These are phyloP conservation scores for Colletotrichum tabaci DNA, from an alignment of 2,329 filamentous ascomycete species.

Conservation along the genomic window DNA sequence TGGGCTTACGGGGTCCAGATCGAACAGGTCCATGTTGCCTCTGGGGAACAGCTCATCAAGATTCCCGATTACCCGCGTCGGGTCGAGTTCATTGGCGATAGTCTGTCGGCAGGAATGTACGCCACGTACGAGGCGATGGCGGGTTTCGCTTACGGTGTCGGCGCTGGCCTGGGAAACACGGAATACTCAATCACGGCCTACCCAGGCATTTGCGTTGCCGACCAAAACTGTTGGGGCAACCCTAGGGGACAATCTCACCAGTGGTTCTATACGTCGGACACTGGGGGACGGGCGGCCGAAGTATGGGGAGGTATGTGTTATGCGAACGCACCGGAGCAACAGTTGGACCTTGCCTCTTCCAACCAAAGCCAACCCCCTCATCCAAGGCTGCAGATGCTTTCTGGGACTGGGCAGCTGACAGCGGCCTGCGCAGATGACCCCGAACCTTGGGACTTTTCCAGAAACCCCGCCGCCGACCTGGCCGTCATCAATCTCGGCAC, in stretches of 20 bases:
- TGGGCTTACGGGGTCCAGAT: conserved; percentile 74
- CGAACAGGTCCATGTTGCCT: conserved; percentile 63
- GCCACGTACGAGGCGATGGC: conserved; percentile 72
- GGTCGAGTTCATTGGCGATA: conserved; percentile 63
- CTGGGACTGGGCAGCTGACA: conserved; percentile 13
- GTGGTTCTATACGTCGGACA: conserved; percentile 72
- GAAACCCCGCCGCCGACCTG: conserved; percentile 58
- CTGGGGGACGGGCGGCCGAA: conserved; percentile 59
- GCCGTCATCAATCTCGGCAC: conserved; percentile 64
- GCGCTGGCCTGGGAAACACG: conserved; percentile 69
- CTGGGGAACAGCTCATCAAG: conserved; percentile 61
- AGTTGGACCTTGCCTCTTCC: not conserved
- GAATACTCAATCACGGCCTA: conserved; percentile 73
- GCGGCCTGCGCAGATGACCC: conserved; percentile 52
- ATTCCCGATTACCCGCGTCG: conserved; percentile 53
- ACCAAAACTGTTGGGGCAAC: conserved; percentile 70
- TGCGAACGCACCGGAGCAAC: conserved; percentile 2
- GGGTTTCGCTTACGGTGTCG: conserved; percentile 69
- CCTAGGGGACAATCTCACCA: conserved; percentile 66
- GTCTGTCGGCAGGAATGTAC: conserved; percentile 69
- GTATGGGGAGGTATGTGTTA: conserved; percentile 59
- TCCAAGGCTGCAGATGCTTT: not conserved
- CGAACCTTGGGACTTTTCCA: conserved; percentile 61
- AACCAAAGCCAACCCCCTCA: conserved; percentile 5
- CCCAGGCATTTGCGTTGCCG: conserved; percentile 70